Base-by-base conservation (phyloP, 371 early-diverging fungal species). In the Zopfochytrium polystomum region DNA sequence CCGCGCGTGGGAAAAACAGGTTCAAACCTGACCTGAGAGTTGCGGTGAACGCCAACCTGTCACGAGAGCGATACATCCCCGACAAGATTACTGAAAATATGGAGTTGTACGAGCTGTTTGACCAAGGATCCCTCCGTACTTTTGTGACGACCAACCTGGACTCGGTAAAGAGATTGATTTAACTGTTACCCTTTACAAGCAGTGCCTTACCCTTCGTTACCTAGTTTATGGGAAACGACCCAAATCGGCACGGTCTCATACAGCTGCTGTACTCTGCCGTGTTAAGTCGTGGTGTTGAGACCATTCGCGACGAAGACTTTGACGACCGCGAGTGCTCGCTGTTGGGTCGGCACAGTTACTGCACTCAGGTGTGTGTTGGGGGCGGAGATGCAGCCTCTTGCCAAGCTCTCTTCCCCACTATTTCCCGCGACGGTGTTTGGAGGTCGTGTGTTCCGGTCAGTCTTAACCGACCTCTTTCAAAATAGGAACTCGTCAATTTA, bases 401-500 rank as follows among this genome's bases (percentile, higher is more conserved):
- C 44, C 27, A 30, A 30, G 1, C 26, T 22, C 3, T 31, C 47
- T 2, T 3, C n/a, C n/a, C 35, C 29, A n/a, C 22, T 1, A 35
- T 13, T 51, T 31, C 34, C 7, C 38, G 38, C 38, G 18, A 7
- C 11, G 11, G 38, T 18, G 38, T 18, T 38, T 38, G n/a, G n/a
- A n/a, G n/a, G 42, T 42, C 42, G 20, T 13, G 13, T 42, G 42
- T 45, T 13, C 20, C 4, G 47, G 3, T 58, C 38, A 20, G 25
- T n/a, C 34, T 47, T 15, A 62, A 31, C 3, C 61, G 18, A 58
- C 20, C 18, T 29, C 4, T 5, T 62, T 31, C 7, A 23, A 13
- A 29, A 15, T 27, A 73, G 65, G 79, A 79, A 55, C 55, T 79
- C 59, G 76, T 79, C 27, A 79, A 79, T 54, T 50, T 79, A 25